These are phyloP conservation scores for Apiotrichum montevideense DNA, from an alignment of 1,284 basidiomycete genomes.

Conservation along the genomic window DNA sequence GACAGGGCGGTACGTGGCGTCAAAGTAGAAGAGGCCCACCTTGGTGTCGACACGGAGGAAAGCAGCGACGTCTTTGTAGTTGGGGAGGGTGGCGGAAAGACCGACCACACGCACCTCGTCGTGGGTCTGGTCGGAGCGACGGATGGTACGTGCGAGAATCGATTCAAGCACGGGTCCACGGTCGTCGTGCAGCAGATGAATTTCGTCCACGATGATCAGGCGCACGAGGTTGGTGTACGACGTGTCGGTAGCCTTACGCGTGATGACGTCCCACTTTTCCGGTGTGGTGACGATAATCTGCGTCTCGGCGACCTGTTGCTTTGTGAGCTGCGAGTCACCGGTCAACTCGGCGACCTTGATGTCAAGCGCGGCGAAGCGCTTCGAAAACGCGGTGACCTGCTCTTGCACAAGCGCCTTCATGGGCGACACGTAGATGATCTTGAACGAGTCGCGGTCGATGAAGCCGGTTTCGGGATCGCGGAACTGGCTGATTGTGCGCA, in stretches of 20 bases:
- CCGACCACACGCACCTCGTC: constrained; percentile 93
- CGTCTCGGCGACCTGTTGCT: constrained; percentile 93
- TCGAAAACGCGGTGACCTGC: constrained; percentile 87
- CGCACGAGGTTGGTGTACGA: constrained; percentile 96
- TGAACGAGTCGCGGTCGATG: constrained; percentile 89
- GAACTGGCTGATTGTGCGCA: constrained; percentile 79
- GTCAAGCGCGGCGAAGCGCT: constrained; percentile 74
- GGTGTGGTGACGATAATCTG: constrained; percentile 99
- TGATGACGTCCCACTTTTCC: constrained; percentile 99
- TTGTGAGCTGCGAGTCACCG: constrained; percentile 96
- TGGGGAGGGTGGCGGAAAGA: constrained; percentile 92
- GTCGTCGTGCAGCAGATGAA: constrained; percentile 95
- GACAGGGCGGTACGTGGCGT: constrained; percentile 87
- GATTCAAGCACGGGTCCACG: constrained; percentile 95
- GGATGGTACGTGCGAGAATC: constrained; percentile 83
- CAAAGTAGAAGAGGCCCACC: constrained; percentile 95
- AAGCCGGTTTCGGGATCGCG: constrained; percentile 72
- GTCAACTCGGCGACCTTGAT: constrained; percentile 93
- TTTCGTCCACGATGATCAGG: constrained; percentile 96
- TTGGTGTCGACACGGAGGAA: constrained; percentile 92
- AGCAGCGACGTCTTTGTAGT: constrained; percentile 97
- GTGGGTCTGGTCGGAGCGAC: constrained; percentile 88
- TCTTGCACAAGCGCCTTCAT: constrained; percentile 99
- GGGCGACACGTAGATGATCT: constrained; percentile 96
- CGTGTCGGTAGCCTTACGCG: constrained; percentile 93